Base-by-base conservation (phyloP, 2,329 filamentous ascomycete species). In the Pyricularia pennisetigena region DNA sequence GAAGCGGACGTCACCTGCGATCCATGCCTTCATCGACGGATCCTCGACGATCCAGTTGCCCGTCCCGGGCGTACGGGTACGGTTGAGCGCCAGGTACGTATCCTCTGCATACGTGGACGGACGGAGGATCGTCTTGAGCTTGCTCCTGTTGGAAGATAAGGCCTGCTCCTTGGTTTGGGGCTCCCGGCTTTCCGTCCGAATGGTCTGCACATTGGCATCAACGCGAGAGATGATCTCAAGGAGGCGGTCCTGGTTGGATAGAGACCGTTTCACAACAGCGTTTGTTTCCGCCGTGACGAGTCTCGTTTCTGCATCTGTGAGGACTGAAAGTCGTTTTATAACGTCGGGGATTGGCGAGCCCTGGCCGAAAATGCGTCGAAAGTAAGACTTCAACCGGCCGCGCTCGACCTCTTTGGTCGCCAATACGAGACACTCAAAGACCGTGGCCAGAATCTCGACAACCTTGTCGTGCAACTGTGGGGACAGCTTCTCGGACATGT, bases 11-110 rank as follows among this genome's bases (percentile, higher is more conserved):
- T 67, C 66, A 20, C 66, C 66, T 2, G 57, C 30, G 1, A 64
- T 49, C 66, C 66, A 67, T 12, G 57, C 32, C 24, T 64, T 63
- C n/a, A 67, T 20, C 8, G 59, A 64, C 10, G 59, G 29, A 23
- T 67, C 66, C n/a, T 67, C 59, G 8, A 67, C 57, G 16, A 67
- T 63, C 66, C 66, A 67, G 29, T 67, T 61, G 30, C 66, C 66
- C 2, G 66, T 67, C 3, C 66, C 66, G 1, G 59, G 24, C 7
- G 66, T 67, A 9, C 66, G 54, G 10, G 66, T 67, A 29, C 66
- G 57, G 4, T 32, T 64, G n/a, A 67, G 66, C 16, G 30, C 66
- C 10, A 63, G 30, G 32, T 67, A 67, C 1, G 41, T 67, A 23
- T 67, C 66, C 23, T 67, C 57, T 12, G 66, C 59, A 24, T 67